Evolutionary conservation across 768 basidiomycete genomes (phyloP), one percentile per base, ranked within the genome.

Genomic region (Saitozyma sp.): DNA sequence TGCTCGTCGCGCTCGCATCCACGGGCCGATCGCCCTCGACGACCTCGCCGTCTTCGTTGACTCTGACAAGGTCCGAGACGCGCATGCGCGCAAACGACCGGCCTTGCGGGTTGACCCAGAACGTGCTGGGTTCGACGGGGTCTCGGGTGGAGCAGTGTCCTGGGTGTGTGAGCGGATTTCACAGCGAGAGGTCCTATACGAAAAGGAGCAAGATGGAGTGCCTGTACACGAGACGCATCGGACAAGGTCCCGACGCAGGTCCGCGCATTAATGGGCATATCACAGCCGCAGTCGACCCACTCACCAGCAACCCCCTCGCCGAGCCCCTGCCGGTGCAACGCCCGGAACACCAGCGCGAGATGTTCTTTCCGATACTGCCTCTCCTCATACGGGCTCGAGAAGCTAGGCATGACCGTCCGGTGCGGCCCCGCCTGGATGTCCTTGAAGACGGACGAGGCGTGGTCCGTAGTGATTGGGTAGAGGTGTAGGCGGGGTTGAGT

Each of bases 51-150:
- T 64, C 61, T 41, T 52, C 62, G 1, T 48, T 50, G 6, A 56
- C 46, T 13, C 70, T 56, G 19, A 71, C 63, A 11, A 71, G 48
- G 50, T 71, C 70, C 8, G 67, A 68, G 16, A 63, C 64, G 17
- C 64, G 54, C 70, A 71, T 71, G 50, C 62, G 58, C 9, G 62
- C 64, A 49, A 71, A 71, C 6, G 65, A 66, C 41, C 61, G 61
- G 13, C 67, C 70, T 17, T 68, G 64, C 8, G 70, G 65, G 48
- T 71, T 71, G 50, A 71, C 67, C 70, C 70, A 71, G 59, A 69
- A 71, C 1, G 70, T 71, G 14, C 66, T 40, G 0, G 70, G 70
- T 46, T 71, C 65, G 40, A 71, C 63, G n/a, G 70, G 70, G 41
- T 71, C 70, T 45, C 67, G 62, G 0, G 64, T 62, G 14, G 60